Base-by-base conservation (phyloP, 176 grass and related monocot genomes). In the Avena sativa region DNA sequence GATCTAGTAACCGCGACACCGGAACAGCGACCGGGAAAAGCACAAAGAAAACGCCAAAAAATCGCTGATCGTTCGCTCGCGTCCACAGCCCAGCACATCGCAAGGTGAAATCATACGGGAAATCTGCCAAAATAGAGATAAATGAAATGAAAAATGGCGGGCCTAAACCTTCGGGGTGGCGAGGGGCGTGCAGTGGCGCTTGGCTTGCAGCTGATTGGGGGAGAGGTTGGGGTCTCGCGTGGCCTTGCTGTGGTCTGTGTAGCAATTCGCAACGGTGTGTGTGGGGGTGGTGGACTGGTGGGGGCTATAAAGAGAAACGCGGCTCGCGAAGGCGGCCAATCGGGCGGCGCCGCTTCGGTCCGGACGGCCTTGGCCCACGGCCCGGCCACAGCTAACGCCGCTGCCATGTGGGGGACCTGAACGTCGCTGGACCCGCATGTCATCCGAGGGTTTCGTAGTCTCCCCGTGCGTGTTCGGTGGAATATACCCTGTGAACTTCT, bases 121-220 rank as follows among this genome's bases (percentile, higher is more conserved):
- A 20, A 59, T 40, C 32, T 19, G 15, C 14, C 23, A 65, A 30
- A 14, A 65, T 6, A 79, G 38, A 26, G 10, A 5, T 28, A 11
- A 28, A 26, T 11, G 63, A 30, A 66, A 6, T 15, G 63, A 8
- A 19, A 55, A 20, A 57, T 57, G 63, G 63, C 63, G 0, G 63
- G 71, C 78, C 83, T 81, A 78, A 86, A 79, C 88, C 86, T 36
- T 52, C 25, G 53, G 62, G 12, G 62, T 30, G 75, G 30, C 10
- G 75, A 44, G 10, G 50, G 10, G 50, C 30, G 19, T 0, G 58
- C 17, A 26, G 17, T 20, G 16, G 17, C 16, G 55, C 55, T 57
- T 8, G 55, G 55, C 55, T 57, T 20, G 74, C 21, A 9, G 82
- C 56, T 69, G 21, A 48, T 19, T 58, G 16, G 87, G 87, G 69